These are phyloP conservation scores for Amoebophrya sp. DNA, from an alignment of 169 alveolate genomes.

Conservation along the genomic window DNA sequence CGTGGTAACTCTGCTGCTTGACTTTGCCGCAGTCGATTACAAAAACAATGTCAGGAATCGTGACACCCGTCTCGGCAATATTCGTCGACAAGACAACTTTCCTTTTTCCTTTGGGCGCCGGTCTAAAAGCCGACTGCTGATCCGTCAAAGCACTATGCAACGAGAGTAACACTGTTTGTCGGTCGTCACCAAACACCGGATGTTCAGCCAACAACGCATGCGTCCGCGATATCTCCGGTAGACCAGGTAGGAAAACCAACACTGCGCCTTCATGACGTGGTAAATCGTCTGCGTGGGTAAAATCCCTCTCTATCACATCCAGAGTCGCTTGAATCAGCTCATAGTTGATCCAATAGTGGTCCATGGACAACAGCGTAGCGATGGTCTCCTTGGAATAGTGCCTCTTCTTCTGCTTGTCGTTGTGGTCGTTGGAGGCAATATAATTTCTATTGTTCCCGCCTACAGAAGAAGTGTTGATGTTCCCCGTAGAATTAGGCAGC, in stretches of 20 bases:
- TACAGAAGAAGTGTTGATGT: too few species aligned
- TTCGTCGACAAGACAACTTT: conserved; percentile 69
- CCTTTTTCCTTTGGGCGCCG: conserved; percentile 36
- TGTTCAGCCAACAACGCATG: conserved; percentile 7
- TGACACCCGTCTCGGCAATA: conserved; percentile 80
- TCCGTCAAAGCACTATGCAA: background rate
- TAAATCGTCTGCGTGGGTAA: background rate
- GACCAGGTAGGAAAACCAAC: conserved; percentile 33
- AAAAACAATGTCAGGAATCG: conserved; percentile 69
- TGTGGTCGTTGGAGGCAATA: too few species aligned
- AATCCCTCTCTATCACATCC: background rate
- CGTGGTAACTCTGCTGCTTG: conserved; percentile 53
- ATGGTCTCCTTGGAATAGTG: background rate
- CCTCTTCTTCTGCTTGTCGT: background rate
- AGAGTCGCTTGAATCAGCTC: background rate
- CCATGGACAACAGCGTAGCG: background rate
- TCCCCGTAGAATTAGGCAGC: background rate
- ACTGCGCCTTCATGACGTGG: conserved; percentile 38
- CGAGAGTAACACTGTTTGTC: background rate
- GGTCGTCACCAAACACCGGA: background rate
- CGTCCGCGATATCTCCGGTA: conserved; percentile 43
- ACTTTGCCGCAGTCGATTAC: conserved; percentile 72
- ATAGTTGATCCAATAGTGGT: background rate
- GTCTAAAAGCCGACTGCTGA: conserved; percentile 54
- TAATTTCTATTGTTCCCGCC: too few species aligned